phyloP scores from a whole-genome alignment of 1,284 basidiomycete species.

The Neolentinus lepideus region DNA sequence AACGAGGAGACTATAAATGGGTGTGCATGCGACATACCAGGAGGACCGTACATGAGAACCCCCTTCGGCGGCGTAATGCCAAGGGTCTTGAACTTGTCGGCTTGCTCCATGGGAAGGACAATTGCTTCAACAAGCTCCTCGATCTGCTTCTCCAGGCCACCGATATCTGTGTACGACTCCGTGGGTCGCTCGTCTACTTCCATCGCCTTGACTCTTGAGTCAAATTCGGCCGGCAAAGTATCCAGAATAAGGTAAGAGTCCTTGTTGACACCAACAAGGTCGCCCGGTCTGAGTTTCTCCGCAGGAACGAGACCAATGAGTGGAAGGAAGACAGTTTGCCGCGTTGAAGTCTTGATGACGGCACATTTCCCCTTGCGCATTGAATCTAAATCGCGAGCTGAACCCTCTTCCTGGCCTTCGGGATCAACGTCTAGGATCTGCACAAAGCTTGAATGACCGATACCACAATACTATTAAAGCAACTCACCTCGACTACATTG shows the following conservation, averaged over 20 bases:
- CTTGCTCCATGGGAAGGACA: constrained; percentile 77
- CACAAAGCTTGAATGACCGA: not conserved
- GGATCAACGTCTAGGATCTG: constrained; percentile 95
- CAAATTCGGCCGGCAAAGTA: constrained; percentile 74
- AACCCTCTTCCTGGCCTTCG: constrained; percentile 89
- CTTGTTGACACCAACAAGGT: constrained; percentile 98
- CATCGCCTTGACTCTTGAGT: constrained; percentile 85
- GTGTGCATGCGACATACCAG: constrained; percentile 34
- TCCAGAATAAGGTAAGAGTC: constrained; percentile 98
- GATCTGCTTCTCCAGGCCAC: constrained; percentile 78
- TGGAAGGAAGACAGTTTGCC: constrained; percentile 97
- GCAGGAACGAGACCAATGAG: constrained; percentile 95
- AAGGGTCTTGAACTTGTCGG: constrained; percentile 75
- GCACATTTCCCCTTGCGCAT: constrained; percentile 97
- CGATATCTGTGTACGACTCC: constrained; percentile 76
- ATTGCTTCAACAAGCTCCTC: constrained; percentile 79
- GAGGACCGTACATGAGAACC: constrained; percentile 75
- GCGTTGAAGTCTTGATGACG: constrained; percentile 97
- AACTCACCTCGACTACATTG: constrained; percentile 88
- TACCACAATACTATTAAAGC: not conserved
- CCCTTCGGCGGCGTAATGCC: constrained; percentile 81
- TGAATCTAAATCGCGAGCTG: constrained; percentile 89
- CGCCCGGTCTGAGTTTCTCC: constrained; percentile 83
- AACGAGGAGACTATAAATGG: not conserved
- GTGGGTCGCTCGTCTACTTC: constrained; percentile 84